Conservation (phyloP, 2,329 filamentous ascomycete genomes). For the Curvularia hawaiiensis region DNA sequence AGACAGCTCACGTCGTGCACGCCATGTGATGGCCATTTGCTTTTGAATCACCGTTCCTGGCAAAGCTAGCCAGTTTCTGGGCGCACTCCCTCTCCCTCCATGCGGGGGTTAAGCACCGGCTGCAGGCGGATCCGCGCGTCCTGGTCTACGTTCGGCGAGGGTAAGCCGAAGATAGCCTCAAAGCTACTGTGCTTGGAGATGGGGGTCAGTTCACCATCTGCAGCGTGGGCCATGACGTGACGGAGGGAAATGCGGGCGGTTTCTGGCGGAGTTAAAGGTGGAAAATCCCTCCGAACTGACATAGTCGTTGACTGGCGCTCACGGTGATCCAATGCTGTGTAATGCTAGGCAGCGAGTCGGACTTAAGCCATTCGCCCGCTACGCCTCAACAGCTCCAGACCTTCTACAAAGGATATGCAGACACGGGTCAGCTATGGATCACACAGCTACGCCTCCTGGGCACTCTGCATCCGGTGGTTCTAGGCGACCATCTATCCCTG, state of each 20-base stretch:
- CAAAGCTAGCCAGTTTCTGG: conserved; percentile 29
- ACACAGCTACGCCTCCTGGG: background rate
- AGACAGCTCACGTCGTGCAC: conserved; percentile 16
- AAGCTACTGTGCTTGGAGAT: conserved; percentile 3
- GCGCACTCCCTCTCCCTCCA: conserved; percentile 24
- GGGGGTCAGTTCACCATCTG: conserved; percentile 2
- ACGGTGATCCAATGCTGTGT: conserved; percentile 4
- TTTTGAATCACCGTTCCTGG: conserved; percentile 21
- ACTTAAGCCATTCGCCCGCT: background rate
- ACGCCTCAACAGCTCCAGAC: conserved; percentile 8
- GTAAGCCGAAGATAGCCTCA: conserved; percentile 43
- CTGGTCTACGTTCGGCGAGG: conserved; percentile 9
- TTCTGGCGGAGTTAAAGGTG: conserved; percentile 13
- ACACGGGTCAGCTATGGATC: too few relatives aligned
- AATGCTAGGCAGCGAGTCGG: background rate
- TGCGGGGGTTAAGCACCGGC: conserved; percentile 25
- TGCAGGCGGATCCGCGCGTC: conserved; percentile 20
- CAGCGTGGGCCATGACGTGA: conserved; percentile 27
- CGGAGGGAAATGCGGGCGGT: conserved; percentile 17
- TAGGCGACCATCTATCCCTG: background rate
- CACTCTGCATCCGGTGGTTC: background rate
- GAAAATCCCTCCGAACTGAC: conserved; percentile 8
- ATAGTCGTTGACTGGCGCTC: conserved; percentile 2
- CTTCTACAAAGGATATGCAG: background rate
- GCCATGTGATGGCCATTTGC: conserved; percentile 22